phyloP scores from a whole-genome alignment of 2,329 filamentous ascomycete genomes.

The Xylariales sp. region DNA sequence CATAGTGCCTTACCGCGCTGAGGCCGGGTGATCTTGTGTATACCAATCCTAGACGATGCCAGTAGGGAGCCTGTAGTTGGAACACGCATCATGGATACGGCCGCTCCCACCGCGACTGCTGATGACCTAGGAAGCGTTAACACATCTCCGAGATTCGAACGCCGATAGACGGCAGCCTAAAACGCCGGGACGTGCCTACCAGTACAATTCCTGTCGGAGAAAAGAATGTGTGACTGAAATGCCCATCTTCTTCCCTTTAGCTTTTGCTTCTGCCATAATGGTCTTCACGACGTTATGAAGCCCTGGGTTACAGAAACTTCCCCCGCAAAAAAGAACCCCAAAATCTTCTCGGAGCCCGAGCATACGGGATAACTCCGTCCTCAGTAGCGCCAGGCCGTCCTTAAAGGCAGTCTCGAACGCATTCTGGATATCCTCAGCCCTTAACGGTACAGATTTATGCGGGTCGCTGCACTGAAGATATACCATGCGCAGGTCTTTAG shows the following conservation, averaged over 20 bases:
- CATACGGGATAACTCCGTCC: background rate
- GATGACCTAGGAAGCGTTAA: background rate
- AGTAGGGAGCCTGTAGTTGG: background rate
- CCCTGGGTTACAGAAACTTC: background rate
- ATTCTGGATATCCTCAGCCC: background rate
- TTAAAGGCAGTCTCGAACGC: background rate
- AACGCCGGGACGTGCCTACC: background rate
- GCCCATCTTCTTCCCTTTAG: background rate
- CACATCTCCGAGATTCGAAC: background rate
- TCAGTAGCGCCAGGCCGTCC: background rate
- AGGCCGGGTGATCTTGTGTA: background rate
- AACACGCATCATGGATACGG: background rate
- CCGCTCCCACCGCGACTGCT: background rate
- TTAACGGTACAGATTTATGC: background rate
- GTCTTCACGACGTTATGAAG: background rate
- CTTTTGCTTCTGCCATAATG: background rate
- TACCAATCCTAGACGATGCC: background rate
- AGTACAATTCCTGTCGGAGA: background rate
- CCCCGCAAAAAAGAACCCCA: background rate
- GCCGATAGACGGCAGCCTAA: background rate
- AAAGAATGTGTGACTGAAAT: background rate
- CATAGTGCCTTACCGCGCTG: background rate
- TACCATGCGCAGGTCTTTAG: background rate
- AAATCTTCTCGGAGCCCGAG: background rate
- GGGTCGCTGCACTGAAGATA: background rate